Evolutionary conservation across 192 early-diverging fungal genomes (phyloP), one percentile per base, ranked within the genome.

Genomic region (Coemansia aciculifera): DNA sequence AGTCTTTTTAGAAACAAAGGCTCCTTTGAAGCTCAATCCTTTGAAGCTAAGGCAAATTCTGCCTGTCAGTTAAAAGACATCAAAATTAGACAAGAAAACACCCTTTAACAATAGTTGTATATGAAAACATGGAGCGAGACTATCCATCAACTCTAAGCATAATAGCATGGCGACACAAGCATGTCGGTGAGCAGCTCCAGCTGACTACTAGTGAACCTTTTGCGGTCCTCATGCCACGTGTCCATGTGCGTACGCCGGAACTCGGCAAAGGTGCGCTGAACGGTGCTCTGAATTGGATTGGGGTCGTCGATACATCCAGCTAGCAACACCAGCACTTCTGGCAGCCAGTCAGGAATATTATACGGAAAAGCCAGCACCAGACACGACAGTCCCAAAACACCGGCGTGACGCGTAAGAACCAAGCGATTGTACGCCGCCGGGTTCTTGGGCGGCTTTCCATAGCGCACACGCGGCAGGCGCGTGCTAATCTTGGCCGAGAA

Each of bases 211-310:
- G 80, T 87, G 73, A 98, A 97, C 66, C 78, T 75, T 64, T 81
- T 80, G 73, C 87, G 86, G 65, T 98, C 94, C 62, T 95, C 89
- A 61, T 94, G 93, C 96, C 96, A 98, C 9, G 90, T 92, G 67
- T 98, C 96, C 64, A 93, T 92, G 69, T 98, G 96, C 5, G 96
- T 98, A 57, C 96, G 83, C 67, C 91, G 85, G 71, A 98, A 98
- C 67, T 98, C 95, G 5, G 94, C 89, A 87, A 97, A 96, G 23
- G 90, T 90, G 57, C 90, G 90, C 64, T 90, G 87, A 5, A 96
- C 91, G 3, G 96, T 92, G 6, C 89, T 88, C 78, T 88, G 87
- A 66, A 98, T 92, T 2, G 95, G 93, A 10, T 87, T 89, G 9
- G 92, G 92, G 65, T 96, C 94, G 23, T 88, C 90, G 34, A 92